Evolutionary conservation across 2,329 filamentous ascomycete genomes (phyloP), one percentile per base, ranked within the genome.

Genomic region (Colletotrichum sp.): DNA sequence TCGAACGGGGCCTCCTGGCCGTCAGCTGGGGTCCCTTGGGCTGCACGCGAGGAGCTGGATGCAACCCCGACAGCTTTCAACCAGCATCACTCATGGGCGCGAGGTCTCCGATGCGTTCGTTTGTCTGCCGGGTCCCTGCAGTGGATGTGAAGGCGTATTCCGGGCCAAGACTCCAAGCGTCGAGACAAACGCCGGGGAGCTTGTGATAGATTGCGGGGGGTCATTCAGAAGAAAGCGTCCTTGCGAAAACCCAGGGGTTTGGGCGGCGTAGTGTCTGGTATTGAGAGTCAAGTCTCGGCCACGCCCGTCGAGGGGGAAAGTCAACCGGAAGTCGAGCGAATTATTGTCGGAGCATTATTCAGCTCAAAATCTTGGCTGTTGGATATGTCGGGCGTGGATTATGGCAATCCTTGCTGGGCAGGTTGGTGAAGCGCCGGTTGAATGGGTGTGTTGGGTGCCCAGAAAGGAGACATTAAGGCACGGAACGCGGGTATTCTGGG

Each of bases 31-130:
- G 34, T 36, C 36, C 69, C 48, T 70, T 60, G 67, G 60, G 7
- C 52, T 67, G 15, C 69, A 58, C 66, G 62, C 48, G 69, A 72
- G 69, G 73, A 61, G 72, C 21, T 64, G n/a, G 62, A 62, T 64
- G 69, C 38, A 36, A 67, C 56, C 62, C 38, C 72, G 5, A 16
- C 38, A 36, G 56, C 38, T 56, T 56, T 75, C 8, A 24, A 30
- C 34, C 62, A 21, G 24, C 38, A 15, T 24, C 10, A 21, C 12
- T n/a, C 18, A 61, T 61, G 58, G 30, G n/a, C 21, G 58, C 10
- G 67, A 36, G 56, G 30, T 60, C 66, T 69, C 48, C 32, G 43
- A 68, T 21, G 16, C 28, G 64, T 64, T 34, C 16, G 56, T 48
- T 58, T 55, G 21, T 65, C 60, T 65, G 58, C 18, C 36, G 58